Evolutionary conservation across 305 asterid genomes (phyloP).

Genomic region (Fraxinus ornus): DNA sequence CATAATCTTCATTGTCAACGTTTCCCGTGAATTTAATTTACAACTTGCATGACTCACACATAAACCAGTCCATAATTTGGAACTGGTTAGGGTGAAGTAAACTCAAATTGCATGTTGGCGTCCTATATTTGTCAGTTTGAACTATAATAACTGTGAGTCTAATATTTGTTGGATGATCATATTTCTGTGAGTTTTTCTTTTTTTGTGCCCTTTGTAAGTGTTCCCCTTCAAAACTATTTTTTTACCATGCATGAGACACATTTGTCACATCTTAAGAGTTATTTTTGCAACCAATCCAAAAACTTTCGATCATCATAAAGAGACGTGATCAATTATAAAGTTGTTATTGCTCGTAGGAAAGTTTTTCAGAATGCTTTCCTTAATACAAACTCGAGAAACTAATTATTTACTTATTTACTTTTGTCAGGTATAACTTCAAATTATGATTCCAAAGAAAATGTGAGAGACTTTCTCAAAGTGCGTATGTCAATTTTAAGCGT

Average conservation of each 20-base stretch:
- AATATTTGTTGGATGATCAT: neutral
- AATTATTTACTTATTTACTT: conserved; percentile 4
- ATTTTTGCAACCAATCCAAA: neutral
- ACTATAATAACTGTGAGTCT: neutral
- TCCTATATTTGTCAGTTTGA: neutral
- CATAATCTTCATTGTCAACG: neutral
- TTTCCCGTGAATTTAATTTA: neutral
- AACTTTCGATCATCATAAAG: conserved; percentile 2
- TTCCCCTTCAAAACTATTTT: neutral
- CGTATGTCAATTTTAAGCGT: conserved; percentile 55
- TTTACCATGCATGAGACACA: neutral
- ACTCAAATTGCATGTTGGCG: neutral
- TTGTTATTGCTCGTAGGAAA: neutral
- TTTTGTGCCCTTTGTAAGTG: neutral
- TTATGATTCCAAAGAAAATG: conserved; percentile 66
- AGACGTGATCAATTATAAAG: conserved; percentile 10
- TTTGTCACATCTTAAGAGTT: neutral
- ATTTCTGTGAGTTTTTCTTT: neutral
- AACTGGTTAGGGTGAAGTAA: neutral
- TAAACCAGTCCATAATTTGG: neutral
- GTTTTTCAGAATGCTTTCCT: neutral
- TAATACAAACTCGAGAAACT: conserved; percentile 6
- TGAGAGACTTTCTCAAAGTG: conserved; percentile 65
- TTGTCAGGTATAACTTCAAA: conserved; percentile 80
- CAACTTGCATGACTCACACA: neutral